Evolutionary conservation across 345 rosid species (phyloP).

Genomic region (Psidium friedrichsthalianum): DNA sequence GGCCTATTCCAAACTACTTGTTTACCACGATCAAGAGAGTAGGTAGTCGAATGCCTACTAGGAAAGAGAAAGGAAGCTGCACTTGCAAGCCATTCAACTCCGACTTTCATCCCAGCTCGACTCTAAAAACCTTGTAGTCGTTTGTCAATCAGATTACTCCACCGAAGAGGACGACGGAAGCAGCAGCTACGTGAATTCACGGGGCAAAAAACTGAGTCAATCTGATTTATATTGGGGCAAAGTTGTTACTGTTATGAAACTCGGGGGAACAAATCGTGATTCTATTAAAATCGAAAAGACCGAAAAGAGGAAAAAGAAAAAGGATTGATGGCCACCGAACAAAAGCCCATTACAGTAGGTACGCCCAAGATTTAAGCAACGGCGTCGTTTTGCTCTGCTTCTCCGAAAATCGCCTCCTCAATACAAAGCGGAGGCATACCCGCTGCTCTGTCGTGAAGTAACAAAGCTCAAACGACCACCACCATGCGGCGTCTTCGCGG

Average conservation of each 20-base stretch:
- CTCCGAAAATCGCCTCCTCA: neutral
- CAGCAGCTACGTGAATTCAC: neutral
- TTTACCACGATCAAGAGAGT: neutral
- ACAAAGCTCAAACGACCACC: neutral
- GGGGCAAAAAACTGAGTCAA: neutral
- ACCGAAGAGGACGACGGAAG: neutral
- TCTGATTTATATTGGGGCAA: neutral
- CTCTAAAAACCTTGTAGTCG: neutral
- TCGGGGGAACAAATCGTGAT: neutral
- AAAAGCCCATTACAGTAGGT: neutral
- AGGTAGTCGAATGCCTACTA: neutral
- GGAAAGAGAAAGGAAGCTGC: neutral
- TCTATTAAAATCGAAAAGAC: neutral
- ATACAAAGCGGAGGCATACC: neutral
- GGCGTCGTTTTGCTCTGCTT: neutral
- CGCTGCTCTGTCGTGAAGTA: neutral
- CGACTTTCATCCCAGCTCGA: neutral
- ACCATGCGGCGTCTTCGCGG: neutral
- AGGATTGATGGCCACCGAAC: neutral
- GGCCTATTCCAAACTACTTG: too few species aligned
- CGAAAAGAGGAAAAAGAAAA: neutral
- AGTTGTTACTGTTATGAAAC: neutral
- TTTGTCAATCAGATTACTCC: neutral
- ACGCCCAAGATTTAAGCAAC: neutral
- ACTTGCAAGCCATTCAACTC: neutral